Evolutionary conservation across 495 filamentous ascomycete species (phyloP), one percentile per base, ranked within the genome.

Genomic region (Hypomontagnella submonticulosa): DNA sequence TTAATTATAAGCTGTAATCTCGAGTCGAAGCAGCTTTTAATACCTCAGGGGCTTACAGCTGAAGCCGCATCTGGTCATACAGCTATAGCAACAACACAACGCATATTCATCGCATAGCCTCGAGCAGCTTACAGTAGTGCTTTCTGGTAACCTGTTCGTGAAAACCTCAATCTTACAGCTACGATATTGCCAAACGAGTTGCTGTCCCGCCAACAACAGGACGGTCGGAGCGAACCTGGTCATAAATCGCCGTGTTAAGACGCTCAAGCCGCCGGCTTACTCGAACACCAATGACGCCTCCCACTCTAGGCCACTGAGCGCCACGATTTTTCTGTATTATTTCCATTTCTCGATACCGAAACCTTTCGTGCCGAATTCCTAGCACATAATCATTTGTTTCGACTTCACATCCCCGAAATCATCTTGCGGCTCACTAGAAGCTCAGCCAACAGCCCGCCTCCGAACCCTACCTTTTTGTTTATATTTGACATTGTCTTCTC

Each of bases 231-330:
- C 61, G 42, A 48, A 48, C 66, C 66, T 27, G 38, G 61, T 65
- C 44, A 52, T 65, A 69, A 64, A 15, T 34, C 40, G 46, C 23
- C 16, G 5, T 27, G 11, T 38, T 69, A 69, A 69, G 66, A 69
- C 66, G 66, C 66, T 57, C 61, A 55, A 69, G 66, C 66, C 66
- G 44, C 34, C 62, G 47, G 48, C 40, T 30, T n/a, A 44, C 40
- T 32, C 52, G 12, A 64, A 52, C 13, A 20, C 66, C 49, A 51
- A 69, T 69, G 66, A 69, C 61, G 57, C 56, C 55, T 69, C 37
- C 12, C 37, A 33, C 23, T 59, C 27, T 43, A 44, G 32, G 60
- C 37, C 55, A 49, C 43, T 69, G 49, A 56, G 55, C 38, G 51
- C 49, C 54, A n/a, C 42, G 18, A 51, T 40, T 44, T n/a, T 8